Evolutionary conservation across 495 filamentous ascomycete genomes (phyloP), one percentile per base, ranked within the genome.

Genomic region (Tuber magnatum): DNA sequence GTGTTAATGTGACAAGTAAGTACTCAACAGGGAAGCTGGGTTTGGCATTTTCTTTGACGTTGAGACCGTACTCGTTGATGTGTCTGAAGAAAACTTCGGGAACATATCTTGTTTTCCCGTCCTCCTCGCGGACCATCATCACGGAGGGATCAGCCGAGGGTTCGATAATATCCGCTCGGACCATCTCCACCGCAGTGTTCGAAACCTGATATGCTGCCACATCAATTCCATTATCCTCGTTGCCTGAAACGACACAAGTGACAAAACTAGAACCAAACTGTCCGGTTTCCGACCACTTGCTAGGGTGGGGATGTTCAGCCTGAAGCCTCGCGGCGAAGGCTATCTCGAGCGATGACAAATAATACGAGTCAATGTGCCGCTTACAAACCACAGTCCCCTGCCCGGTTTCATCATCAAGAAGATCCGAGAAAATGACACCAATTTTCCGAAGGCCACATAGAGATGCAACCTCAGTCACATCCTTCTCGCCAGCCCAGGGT

Each of bases 11-110:
- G 72, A 97, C 92, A 43, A 97, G 89, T 43, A 99, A 88, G 83
- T 97, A 99, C 80, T 98, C 96, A 43, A 97, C 94, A 0, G 95
- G 95, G 83, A 99, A 99, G 69, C 90, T 88, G 4, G 96, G 95
- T 81, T 97, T 97, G 41, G 96, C 95, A 81, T 97, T 98, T 81
- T 98, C 92, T 83, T 97, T 96, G 3, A 98, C 95, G 81, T 92
- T 97, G 73, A 91, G 92, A 10, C 96, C 96, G 81, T 99, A 97
- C 82, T 98, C 94, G 83, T 99, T 98, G 81, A 97, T 94, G 73
- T 90, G 88, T 69, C 95, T 90, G 84, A 94, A 99, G 85, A 98
- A 98, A 24, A 99, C 95, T 78, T 99, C 95, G 3, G 96, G 95
- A 65, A 98, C 97, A 81, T 99, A 99, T 70, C 94, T 88, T 40